phyloP scores from a whole-genome alignment of 257 asterid species.

The Solanum chaucha region DNA sequence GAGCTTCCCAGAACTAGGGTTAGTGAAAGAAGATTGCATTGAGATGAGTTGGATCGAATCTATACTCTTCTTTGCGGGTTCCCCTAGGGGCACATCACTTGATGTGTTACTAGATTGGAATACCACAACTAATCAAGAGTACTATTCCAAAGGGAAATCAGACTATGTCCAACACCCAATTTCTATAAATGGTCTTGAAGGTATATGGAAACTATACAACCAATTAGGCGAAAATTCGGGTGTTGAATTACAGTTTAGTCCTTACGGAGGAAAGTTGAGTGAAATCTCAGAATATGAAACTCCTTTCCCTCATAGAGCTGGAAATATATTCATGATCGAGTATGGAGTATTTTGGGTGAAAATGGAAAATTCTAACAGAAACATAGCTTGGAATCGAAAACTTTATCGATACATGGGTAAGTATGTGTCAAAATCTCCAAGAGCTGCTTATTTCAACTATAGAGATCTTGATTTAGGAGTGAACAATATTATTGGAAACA shows the following conservation, averaged over 20 bases:
- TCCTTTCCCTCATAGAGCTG: no score
- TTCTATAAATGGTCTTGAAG: no score
- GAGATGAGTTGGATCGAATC: slow-evolving; percentile 3
- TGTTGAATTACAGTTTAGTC: no score
- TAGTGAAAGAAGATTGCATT: neutral
- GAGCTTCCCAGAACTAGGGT: neutral
- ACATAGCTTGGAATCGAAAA: neutral
- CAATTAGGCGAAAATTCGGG: no score
- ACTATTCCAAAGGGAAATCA: no score
- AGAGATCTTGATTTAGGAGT: neutral
- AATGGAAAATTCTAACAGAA: no score
- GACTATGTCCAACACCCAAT: no score
- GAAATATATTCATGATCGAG: no score
- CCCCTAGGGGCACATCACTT: neutral
- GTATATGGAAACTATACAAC: no score
- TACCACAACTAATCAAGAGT: neutral
- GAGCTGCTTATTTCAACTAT: neutral
- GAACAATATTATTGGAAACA: neutral
- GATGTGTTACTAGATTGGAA: neutral
- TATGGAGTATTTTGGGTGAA: no score
- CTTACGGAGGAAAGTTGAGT: no score
- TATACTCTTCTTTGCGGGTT: neutral
- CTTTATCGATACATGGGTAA: neutral
- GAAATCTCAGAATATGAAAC: no score
- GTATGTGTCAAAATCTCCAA: neutral